Evolutionary conservation across 768 basidiomycete genomes (phyloP), one percentile per base, ranked within the genome.

Genomic region (Cantharellus anzutake): DNA sequence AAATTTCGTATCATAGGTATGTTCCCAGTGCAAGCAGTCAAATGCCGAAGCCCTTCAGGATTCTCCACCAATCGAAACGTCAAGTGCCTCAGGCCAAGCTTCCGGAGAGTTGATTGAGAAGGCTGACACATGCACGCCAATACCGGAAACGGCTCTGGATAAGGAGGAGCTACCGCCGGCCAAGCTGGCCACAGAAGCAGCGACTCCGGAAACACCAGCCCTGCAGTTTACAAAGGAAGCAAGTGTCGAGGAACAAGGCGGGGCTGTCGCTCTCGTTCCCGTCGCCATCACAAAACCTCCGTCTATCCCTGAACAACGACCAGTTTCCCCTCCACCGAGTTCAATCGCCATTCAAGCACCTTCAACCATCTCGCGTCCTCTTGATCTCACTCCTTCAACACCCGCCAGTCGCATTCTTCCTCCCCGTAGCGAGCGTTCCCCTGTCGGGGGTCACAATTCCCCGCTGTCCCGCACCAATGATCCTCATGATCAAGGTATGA

Each of bases 1-100:
- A 91, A 88, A 65, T 92, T 88, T 41, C 77, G 84, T 60, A 78
- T 81, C 20, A 61, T 91, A 89, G 88, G 71, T 73, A 42, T 92
- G 88, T 64, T 81, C 86, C 4, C 79, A 78, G 57, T 90, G 88
- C 68, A 72, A 80, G 52, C 74, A 78, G 64, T 68, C 77, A 40
- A 91, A 90, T 73, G 62, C 80, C 57, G 77, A 79, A 50, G 73
- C 80, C 56, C 78, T 92, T 57, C 87, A 86, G 7, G 84, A 89
- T 70, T 82, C 81, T 7, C 65, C 72, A 2, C 59, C 66, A 35
- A 57, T 1, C 20, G 20, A 29, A 29, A 29, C 20, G 20, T 29
- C 20, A 29, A 29, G 20, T 29, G 20, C 20, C 48, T 57, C 41
- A 7, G n/a, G 5, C 51, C 56, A 41, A 20, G n/a, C 5, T 52